Base-by-base conservation (phyloP, 768 basidiomycete genomes). In the Sistotremastrum niveocremeum region DNA sequence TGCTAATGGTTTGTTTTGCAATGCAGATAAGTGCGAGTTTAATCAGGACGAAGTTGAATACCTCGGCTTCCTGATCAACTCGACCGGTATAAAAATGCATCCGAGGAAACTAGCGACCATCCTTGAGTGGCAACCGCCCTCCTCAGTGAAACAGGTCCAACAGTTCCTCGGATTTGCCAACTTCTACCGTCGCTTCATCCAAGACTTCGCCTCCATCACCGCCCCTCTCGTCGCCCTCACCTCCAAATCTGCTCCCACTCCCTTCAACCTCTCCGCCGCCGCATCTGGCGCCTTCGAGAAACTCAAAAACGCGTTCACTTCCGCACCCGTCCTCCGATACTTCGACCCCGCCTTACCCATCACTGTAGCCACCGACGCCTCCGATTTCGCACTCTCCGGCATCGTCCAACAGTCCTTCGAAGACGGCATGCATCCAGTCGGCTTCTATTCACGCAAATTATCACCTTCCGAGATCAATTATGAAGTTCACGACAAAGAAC, bases 401-500 rank as follows among this genome's bases (percentile, higher is more conserved):
- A 49, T 59, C 3, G 44, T 57, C n/a, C 46, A 44, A 10, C 47
- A 52, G 12, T 39, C 51, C n/a, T 37, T 46, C 4, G 37, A 47
- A 3, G 47, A 52, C 10, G 52, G 54, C 4, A 66, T 60, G 56
- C 57, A 59, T 3, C 70, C 71, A 0, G 52, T 72, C 11, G 68
- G 61, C 0, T 75, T 63, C 48, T 49, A 56, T 3, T 72, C 66
- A 0, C 57, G 60, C 4, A 52, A 56, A 5, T 46, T 71, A 0
- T 47, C 28, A 28, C 39, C 54, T 0, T 54, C 66, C 0, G 65
- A 78, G 51, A 31, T 55, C 2, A 76, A 75, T 52, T 76, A 77
- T 49, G 57, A 70, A 9, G 65, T 71, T 12, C 62, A 73, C 47
- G 65, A 78, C 48, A 68, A 70, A 50, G 74, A 77, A 57, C 55